Conservation (phyloP, 2,329 filamentous ascomycete species). For the Aspergillus bombycis region DNA sequence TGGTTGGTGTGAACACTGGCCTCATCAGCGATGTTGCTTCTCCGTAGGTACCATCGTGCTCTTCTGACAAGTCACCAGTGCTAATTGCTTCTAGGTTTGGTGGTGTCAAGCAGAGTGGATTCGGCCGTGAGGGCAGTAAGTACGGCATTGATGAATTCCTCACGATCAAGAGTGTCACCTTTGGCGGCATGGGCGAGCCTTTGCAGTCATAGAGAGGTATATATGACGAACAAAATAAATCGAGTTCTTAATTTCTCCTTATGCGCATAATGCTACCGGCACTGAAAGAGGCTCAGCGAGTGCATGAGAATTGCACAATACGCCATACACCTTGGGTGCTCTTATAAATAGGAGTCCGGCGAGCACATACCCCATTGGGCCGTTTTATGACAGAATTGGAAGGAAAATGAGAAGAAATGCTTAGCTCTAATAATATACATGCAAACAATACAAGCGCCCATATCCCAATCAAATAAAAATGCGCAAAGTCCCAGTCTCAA, state of each 20-base stretch:
- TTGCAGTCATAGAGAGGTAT: constrained; percentile 50
- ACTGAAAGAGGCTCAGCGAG: background rate
- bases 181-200: constrained; percentile 65
- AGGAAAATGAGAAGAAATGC: background rate
- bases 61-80: background rate
- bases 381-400: background rate
- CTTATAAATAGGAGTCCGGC: background rate
- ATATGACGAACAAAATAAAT: background rate
- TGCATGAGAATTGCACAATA: background rate
- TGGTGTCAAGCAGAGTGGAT: constrained; percentile 80
- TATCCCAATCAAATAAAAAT: constrained; percentile 11
- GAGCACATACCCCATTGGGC: background rate
- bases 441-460: constrained; percentile 12
- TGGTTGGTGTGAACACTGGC: constrained; percentile 72
- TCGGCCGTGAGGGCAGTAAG: constrained; percentile 76
- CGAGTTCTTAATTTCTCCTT: background rate
- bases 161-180: constrained; percentile 69
- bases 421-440: constrained; percentile 12
- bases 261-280: background rate
- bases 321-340: background rate
- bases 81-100: constrained; percentile 61
- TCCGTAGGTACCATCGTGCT: constrained; percentile 41
- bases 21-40: constrained; percentile 58
- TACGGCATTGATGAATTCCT: constrained; percentile 79
- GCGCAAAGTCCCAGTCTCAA: constrained; percentile 4